phyloP scores from a whole-genome alignment of 2,329 filamentous ascomycete species.

The Diaporthe citrichinensis region DNA sequence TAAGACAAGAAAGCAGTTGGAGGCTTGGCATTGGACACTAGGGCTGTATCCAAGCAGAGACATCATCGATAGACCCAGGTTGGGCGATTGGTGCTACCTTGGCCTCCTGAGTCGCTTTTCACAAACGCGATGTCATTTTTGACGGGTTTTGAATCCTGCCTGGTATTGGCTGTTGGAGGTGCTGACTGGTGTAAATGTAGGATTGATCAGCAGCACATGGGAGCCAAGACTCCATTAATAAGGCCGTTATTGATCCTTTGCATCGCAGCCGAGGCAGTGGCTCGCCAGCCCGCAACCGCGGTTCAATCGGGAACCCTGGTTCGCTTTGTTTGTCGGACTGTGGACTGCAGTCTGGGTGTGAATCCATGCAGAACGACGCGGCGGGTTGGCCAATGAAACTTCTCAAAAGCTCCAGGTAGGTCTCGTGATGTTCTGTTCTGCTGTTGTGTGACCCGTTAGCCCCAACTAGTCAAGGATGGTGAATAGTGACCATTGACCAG shows the following conservation, averaged over 20 bases:
- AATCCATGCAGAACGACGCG: conserved; percentile 7
- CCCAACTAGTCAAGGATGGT: background rate
- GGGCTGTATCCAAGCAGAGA: background rate
- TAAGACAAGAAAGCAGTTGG: background rate
- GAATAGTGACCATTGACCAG: background rate
- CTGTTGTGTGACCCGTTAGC: conserved; percentile 6
- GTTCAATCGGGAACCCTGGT: background rate
- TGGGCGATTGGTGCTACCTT: background rate
- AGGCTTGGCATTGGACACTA: background rate
- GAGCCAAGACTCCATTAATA: background rate
- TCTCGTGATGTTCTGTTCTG: background rate
- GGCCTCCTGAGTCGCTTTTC: background rate
- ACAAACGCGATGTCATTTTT: background rate
- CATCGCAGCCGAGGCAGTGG: conserved; percentile 6
- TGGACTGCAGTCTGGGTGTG: conserved; percentile 3
- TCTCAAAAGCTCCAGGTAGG: background rate
- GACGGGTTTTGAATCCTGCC: background rate
- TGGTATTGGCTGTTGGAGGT: background rate
- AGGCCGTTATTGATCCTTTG: background rate
- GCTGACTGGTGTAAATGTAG: background rate
- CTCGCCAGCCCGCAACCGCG: conserved; percentile 17
- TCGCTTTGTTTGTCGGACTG: background rate
- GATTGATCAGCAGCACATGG: conserved; percentile 26
- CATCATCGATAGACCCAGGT: background rate
- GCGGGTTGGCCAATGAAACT: background rate